These are phyloP conservation scores for Hortiboletus campestris DNA, from an alignment of 768 basidiomycete species.

Conservation along the genomic window DNA sequence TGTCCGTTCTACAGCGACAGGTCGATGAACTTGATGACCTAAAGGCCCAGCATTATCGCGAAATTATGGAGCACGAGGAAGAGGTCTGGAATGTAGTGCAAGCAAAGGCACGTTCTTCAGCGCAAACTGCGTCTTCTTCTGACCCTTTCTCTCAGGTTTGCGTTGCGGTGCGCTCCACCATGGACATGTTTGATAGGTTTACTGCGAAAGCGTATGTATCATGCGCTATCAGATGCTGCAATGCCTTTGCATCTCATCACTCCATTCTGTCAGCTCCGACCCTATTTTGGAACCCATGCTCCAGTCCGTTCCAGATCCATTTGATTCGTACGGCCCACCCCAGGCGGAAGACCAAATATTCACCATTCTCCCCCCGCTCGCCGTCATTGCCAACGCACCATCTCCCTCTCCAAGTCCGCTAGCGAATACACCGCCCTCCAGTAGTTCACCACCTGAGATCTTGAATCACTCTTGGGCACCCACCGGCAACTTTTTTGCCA, in stretches of 20 bases:
- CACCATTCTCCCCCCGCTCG: slow-evolving; percentile 85
- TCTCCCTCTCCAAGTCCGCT: slow-evolving; percentile 63
- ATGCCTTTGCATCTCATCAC: slow-evolving; percentile 7
- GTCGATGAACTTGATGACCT: slow-evolving; percentile 90
- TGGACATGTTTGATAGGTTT: slow-evolving; percentile 89
- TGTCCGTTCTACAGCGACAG: slow-evolving; percentile 78
- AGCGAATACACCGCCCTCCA: slow-evolving; percentile 40
- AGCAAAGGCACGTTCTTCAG: slow-evolving; percentile 56
- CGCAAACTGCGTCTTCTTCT: slow-evolving; percentile 3
- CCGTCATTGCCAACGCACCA: slow-evolving; percentile 63
- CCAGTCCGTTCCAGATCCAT: slow-evolving; percentile 87
- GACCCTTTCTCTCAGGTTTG: slow-evolving; percentile 51
- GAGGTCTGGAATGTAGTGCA: slow-evolving; percentile 94
- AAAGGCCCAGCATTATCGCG: slow-evolving; percentile 81
- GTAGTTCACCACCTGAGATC: slow-evolving; percentile 35
- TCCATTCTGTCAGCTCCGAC: slow-evolving; percentile 57
- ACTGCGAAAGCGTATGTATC: slow-evolving; percentile 79
- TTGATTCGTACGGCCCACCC: slow-evolving; percentile 87
- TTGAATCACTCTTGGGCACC: slow-evolving; percentile 51
- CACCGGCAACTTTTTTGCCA: slow-evolving; percentile 45
- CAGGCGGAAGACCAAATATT: slow-evolving; percentile 91
- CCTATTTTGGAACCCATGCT: slow-evolving; percentile 90
- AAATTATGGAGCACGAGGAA: slow-evolving; percentile 90
- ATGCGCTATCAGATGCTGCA: slow-evolving; percentile 2
- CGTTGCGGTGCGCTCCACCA: slow-evolving; percentile 81